phyloP scores from a whole-genome alignment of 306 rosid genomes.

The Cucumis cinereus region DNA sequence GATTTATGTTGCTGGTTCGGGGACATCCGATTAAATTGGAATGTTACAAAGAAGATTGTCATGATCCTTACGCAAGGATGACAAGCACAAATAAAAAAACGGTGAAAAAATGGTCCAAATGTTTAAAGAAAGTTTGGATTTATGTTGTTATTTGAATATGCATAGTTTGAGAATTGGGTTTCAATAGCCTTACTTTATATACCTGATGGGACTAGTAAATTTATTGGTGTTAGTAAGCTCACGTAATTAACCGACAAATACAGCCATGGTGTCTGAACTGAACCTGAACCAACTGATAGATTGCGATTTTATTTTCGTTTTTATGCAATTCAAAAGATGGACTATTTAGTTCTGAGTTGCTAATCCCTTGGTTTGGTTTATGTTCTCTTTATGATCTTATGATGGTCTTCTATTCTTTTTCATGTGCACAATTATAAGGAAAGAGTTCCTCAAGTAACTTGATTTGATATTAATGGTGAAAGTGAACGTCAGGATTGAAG shows the following conservation, averaged over 20 bases:
- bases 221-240: background rate
- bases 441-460: background rate
- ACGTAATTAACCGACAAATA: background rate
- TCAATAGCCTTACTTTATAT: background rate
- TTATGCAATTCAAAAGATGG: background rate
- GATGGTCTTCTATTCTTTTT: background rate
- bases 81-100: too few species aligned
- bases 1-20: background rate
- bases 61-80: too few species aligned
- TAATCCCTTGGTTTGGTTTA: background rate
- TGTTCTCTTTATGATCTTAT: background rate
- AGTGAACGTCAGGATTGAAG: slow-evolving; percentile 30
- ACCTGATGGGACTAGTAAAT: background rate
- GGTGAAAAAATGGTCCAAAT: too few species aligned
- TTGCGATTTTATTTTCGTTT: background rate
- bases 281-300: background rate
- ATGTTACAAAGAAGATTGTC: too few species aligned
- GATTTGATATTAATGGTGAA: slow-evolving; percentile 19
- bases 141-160: background rate
- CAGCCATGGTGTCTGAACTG: background rate
- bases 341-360: background rate
- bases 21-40: too few species aligned
- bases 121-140: background rate
- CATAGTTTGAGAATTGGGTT: background rate
- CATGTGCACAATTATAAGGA: background rate